Conservation (phyloP, 2,329 filamentous ascomycete species). For the Monosporascus sp. region DNA sequence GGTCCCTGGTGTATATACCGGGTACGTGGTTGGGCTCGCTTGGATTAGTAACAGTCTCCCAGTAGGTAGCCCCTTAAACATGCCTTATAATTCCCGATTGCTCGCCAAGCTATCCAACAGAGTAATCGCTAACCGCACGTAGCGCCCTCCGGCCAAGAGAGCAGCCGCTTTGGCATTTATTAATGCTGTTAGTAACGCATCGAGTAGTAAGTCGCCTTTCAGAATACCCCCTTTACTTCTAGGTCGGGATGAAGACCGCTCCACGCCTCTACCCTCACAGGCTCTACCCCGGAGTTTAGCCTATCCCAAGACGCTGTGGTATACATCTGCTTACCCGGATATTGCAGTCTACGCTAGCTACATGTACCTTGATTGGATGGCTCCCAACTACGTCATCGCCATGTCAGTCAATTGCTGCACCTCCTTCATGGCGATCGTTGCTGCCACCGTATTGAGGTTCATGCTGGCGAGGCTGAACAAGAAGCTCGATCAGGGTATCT, state of each 20-base stretch:
- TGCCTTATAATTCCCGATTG: too few relatives aligned
- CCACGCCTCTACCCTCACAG: too few relatives aligned
- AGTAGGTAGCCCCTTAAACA: neutral
- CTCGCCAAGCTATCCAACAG: too few relatives aligned
- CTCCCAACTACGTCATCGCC: slow-evolving; percentile 45
- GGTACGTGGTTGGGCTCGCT: slow-evolving; percentile 61
- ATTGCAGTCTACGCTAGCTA: slow-evolving; percentile 55
- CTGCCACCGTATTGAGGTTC: slow-evolving; percentile 56
- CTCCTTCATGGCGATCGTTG: slow-evolving; percentile 56
- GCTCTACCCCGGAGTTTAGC: too few relatives aligned
- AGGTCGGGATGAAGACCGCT: too few relatives aligned
- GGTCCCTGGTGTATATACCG: slow-evolving; percentile 56
- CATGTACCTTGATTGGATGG: slow-evolving; percentile 52
- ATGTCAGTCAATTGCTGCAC: slow-evolving; percentile 65
- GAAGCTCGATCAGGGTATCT: slow-evolving; percentile 61
- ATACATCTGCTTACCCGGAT: too few relatives aligned
- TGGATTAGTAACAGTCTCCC: slow-evolving; percentile 77
- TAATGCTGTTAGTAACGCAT: slow-evolving; percentile 65
- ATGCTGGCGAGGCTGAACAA: slow-evolving; percentile 62
- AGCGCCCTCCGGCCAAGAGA: slow-evolving; percentile 67
- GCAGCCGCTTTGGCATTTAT: slow-evolving; percentile 66
- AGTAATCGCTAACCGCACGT: neutral
- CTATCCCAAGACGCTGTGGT: too few relatives aligned
- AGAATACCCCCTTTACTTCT: neutral
- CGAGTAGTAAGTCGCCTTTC: slow-evolving; percentile 36